A percentile compares a stretch with the other conserved stretches of the same genome.
These are phyloP conservation scores for Populus hybrid DNA, from an alignment of 441 rosid species.

Conservation along the genomic window DNA sequence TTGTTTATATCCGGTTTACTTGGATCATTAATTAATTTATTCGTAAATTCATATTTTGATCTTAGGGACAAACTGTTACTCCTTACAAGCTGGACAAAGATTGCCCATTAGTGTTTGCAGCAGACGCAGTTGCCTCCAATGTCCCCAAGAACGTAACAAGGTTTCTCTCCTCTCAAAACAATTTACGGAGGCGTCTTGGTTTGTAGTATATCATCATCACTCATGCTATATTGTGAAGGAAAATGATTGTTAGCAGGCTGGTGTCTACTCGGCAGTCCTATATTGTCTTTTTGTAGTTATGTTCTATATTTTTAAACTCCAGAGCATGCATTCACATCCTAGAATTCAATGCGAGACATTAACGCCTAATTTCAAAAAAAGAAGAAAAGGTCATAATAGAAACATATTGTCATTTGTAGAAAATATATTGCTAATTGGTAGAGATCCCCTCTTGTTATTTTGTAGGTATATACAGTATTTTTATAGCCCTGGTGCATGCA, in stretches of 20 bases:
- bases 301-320: background rate
- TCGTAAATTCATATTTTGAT: conserved; percentile 1
- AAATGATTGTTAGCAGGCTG: background rate
- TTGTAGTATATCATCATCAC: background rate
- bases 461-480: background rate
- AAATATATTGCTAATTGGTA: too few species aligned
- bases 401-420: too few species aligned
- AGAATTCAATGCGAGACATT: background rate
- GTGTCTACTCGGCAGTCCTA: background rate
- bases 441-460: background rate
- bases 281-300: background rate
- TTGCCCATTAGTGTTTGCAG: conserved; percentile 60
- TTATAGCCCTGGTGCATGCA: background rate
- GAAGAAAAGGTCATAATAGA: background rate
- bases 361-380: background rate
- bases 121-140: conserved; percentile 41
- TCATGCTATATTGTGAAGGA: background rate
- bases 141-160: conserved; percentile 33
- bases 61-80: conserved; percentile 67
- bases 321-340: background rate
- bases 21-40: background rate
- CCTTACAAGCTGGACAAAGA: conserved; percentile 34
- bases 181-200: background rate
- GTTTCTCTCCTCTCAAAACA: conserved; percentile 18
- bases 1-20: background rate